Evolutionary conservation across 2,329 filamentous ascomycete genomes (phyloP).

Genomic region (Paraphoma chrysanthemicola): DNA sequence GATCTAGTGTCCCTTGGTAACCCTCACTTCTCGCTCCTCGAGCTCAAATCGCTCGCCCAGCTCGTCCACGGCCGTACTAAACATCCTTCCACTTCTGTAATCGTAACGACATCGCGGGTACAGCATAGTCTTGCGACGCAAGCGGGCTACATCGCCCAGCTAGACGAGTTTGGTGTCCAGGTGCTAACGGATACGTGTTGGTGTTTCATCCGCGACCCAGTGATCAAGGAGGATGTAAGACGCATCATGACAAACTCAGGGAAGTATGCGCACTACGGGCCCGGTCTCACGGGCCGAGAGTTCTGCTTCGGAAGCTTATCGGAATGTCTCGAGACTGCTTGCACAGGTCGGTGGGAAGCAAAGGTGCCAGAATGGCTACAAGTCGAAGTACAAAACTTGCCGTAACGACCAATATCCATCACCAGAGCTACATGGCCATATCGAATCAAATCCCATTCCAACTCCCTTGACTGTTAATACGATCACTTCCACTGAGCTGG

Average conservation of each 20-base stretch:
- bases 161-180: not conserved
- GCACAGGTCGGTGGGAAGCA: no score
- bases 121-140: not conserved
- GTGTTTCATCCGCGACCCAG: not conserved
- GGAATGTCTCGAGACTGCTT: not conserved
- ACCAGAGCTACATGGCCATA: no score
- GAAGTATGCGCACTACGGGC: not conserved
- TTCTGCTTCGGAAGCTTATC: not conserved
- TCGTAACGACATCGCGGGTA: not conserved
- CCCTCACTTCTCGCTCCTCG: slow-evolving; percentile 53
- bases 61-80: slow-evolving; percentile 38
- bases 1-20: slow-evolving; percentile 55
- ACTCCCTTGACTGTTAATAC: no score
- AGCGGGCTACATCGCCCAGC: not conserved
- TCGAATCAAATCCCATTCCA: no score
- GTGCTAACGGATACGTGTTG: not conserved
- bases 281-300: not conserved
- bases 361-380: no score
- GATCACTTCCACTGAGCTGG: no score
- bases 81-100: not conserved
- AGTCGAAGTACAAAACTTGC: no score
- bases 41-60: slow-evolving; percentile 42
- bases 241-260: not conserved
- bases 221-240: not conserved
- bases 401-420: no score